Percentiles rank a stretch among this genome's conserved stretches.
phyloP scores from a whole-genome alignment of 352 stramenopile genomes.

The Phytophthora foliorum region DNA sequence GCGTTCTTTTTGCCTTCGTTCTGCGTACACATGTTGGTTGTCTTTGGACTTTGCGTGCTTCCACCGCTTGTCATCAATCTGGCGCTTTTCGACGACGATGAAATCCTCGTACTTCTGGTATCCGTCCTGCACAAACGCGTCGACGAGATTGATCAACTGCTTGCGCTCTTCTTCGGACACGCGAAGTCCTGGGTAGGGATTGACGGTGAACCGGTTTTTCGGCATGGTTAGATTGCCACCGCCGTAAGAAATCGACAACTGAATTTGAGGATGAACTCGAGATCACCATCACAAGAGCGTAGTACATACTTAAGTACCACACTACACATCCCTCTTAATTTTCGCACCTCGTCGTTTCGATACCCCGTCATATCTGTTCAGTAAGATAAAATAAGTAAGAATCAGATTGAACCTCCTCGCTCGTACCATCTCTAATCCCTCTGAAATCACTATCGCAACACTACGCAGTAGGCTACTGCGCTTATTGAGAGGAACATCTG shows the following conservation, averaged over 20 bases:
- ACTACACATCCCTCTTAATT: too few relatives aligned
- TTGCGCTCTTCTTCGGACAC: constrained; percentile 24
- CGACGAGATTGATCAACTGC: constrained; percentile 26
- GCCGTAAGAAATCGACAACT: constrained; percentile 15
- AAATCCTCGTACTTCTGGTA: constrained; percentile 41
- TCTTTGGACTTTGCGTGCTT: constrained; percentile 37
- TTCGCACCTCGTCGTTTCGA: too few relatives aligned
- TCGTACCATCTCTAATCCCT: too few relatives aligned
- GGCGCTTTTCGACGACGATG: constrained; percentile 18
- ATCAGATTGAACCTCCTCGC: too few relatives aligned
- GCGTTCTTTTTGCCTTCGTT: constrained; percentile 11
- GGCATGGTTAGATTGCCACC: constrained; percentile 14
- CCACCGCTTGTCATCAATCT: constrained; percentile 34
- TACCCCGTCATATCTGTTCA: too few relatives aligned
- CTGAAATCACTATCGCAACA: too few relatives aligned
- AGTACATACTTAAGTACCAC: too few relatives aligned
- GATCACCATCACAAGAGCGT: too few relatives aligned
- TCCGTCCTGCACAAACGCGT: constrained; percentile 19
- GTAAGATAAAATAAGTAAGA: too few relatives aligned
- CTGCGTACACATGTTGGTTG: constrained; percentile 28
- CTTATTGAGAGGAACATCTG: too few relatives aligned
- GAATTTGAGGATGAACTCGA: too few relatives aligned
- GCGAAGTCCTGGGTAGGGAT: constrained; percentile 26
- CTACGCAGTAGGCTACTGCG: too few relatives aligned
- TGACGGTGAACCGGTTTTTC: constrained; percentile 27